Evolutionary conservation across 352 stramenopile species (phyloP).

Genomic region (Detonula confervacea): DNA sequence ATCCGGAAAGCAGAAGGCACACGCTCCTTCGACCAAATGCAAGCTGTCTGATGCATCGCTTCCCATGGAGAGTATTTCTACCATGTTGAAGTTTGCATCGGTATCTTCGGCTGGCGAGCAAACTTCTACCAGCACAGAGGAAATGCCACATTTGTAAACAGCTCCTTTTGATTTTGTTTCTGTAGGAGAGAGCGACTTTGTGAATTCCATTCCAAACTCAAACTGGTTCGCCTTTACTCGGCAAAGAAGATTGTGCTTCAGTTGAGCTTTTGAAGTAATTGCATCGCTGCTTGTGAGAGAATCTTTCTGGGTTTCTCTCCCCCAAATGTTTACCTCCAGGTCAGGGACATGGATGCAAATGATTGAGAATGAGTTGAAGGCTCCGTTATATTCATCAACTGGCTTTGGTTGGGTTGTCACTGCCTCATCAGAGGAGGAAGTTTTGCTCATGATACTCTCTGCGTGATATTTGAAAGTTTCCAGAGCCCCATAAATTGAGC

Average conservation of each 20-base stretch:
- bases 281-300: background rate
- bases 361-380: constrained; percentile 13
- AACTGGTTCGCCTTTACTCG: constrained; percentile 28
- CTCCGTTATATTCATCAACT: background rate
- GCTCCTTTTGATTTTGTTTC: constrained; percentile 11
- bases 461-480: constrained; percentile 68
- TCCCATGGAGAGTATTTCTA: constrained; percentile 24
- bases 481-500: constrained; percentile 55
- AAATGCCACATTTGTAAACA: constrained; percentile 26
- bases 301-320: constrained; percentile 1
- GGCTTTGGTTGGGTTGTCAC: background rate
- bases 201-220: constrained; percentile 49
- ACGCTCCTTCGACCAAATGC: constrained; percentile 10
- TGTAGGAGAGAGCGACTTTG: background rate
- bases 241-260: constrained; percentile 28
- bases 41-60: constrained; percentile 1
- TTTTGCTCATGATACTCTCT: constrained; percentile 13
- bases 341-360: constrained; percentile 52
- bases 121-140: constrained; percentile 23
- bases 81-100: constrained; percentile 15
- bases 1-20: constrained; percentile 30
- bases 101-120: constrained; percentile 12
- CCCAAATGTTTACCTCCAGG: constrained; percentile 29
- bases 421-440: constrained; percentile 1
- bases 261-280: background rate